Base-by-base conservation (phyloP, 495 filamentous ascomycete species). In the Bombardia bombarda region DNA sequence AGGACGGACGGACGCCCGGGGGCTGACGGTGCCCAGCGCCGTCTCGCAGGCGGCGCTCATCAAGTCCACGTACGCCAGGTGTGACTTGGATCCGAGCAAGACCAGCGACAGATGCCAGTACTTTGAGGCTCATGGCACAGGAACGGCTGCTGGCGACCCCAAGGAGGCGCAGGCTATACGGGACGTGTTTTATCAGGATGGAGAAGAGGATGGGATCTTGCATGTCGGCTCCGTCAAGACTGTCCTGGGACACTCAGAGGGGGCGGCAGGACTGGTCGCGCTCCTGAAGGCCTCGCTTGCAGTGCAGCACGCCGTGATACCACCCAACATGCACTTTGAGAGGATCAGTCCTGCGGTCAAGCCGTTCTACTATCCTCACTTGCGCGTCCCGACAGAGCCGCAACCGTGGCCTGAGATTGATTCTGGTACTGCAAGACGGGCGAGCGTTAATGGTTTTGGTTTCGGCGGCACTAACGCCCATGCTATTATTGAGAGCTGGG, bases 21-120 rank as follows among this genome's bases (percentile, higher is more conserved):
- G 69, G 2, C 70, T 82, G 13, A 86, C 48, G 79, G 68, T 3
- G 48, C 80, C 63, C 0, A 31, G 82, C 3, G 56, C 69, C 6
- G 32, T 85, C 52, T 82, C 74, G 0, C 80, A 84, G 42, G 70
- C 66, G 32, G 54, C 55, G 0, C 41, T 78, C 3, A 78, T 82
- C 8, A 55, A 65, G 3, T 44, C 55, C 0, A 59, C 62, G 0
- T 82, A 82, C 43, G 43, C 48, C 2, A 48, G 52, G 5, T 68
- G 70, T 14, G 65, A 64, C 3, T 51, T 81, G 1, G 46, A 62
- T 46, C 65, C 59, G 13, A 19, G 16, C 21, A 30, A 36, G 31
- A 6, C 16, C 7, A 40, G 61, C 48, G 55, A 49, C 21, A 42
- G 63, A 0, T 73, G 68, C 1, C 48, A 53, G 3, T 79, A 73